Evolutionary conservation across 495 filamentous ascomycete species (phyloP), one percentile per base, ranked within the genome.

Genomic region (Annulohypoxylon maeteangense): DNA sequence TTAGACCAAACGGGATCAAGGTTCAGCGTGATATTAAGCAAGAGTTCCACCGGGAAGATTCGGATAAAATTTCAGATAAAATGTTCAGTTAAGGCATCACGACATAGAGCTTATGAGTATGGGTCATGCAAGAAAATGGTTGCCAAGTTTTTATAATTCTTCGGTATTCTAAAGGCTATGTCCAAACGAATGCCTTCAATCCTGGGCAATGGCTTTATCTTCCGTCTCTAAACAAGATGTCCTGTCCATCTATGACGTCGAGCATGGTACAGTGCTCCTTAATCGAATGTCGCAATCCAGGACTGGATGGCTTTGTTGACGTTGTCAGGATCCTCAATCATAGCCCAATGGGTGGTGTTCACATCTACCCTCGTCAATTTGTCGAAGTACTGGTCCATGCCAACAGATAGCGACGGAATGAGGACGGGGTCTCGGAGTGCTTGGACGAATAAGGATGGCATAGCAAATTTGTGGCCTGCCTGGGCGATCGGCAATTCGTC

Each of bases 401-500:
- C 65, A 4, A 47, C 20, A 2, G 65, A 31, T 12, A 68, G 50
- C 18, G 54, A 57, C 27, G 65, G 56, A 23, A 60, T 47, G 16
- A 67, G 65, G 4, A 68, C 45, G 8, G 32, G 16, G 14, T 68
- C 65, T 4, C 34, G 54, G 56, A 54, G 65, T 4, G 65, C 56
- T 14, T 62, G 65, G 27, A 66, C 23, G n/a, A 55, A 62, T 20
- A 64, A 31, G 7, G 44, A 20, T 20, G 68, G 68, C 62, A 62
- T 56, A 4, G 56, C 25, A 16, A 71, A 71, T 27, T 31, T 54
- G 2, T 48, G 18, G 1, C 62, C 68, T 0, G 55, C 56, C 40
- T 56, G 25, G 0, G 61, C 62, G 18, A 65, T 56, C 16, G 68
- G 62, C 32, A 70, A 31, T n/a, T 70, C 56, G 7, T 94, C 90